Evolutionary conservation across 306 rosid species (phyloP), one percentile per base, ranked within the genome.

Genomic region (Cucurbita maxima): DNA sequence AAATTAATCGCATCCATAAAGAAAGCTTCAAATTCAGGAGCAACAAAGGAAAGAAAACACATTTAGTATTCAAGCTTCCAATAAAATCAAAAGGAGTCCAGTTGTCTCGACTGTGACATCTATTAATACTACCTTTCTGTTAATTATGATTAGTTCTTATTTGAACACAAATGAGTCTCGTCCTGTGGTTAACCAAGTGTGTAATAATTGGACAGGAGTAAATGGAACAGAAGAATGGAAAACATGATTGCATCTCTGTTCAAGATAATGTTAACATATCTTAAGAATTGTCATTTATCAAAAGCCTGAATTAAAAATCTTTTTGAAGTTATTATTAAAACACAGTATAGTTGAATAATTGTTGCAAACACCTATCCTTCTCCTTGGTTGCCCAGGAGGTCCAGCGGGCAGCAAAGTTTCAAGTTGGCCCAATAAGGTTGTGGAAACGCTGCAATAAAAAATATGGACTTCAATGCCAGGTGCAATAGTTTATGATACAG

Each of bases 351-450:
- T 25, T 43, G 18, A 64, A 37, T 75, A 22, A 69, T 64, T 79
- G 48, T 78, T 59, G 62, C 70, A 76, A 87, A 79, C 77, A 94
- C 97, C 97, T 81, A 91, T 79, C 81, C 90, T 89, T 82, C 99
- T 86, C 70, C 96, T 92, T 0, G 76, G 90, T 80, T 85, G 96
- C 75, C 96, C 99, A 69, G 77, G 83, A 44, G 90, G 88, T 79
- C 96, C 96, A 4, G 87, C 68, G 69, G 97, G 99, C 56, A 88
- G 81, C 58, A 91, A 70, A 74, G 87, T 72, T 73, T 91, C 99
- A 69, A 94, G 96, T 80, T 89, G 97, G 78, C 53, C 71, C 76
- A 86, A 34, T 83, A 94, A 72, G 76, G 15, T 2, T 34, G 1
- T 78, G 72, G 96, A 94, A 74, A 91, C 63, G 53, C 99, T 94